phyloP scores from a whole-genome alignment of 1,284 basidiomycete genomes.

The Wallemia hederae region DNA sequence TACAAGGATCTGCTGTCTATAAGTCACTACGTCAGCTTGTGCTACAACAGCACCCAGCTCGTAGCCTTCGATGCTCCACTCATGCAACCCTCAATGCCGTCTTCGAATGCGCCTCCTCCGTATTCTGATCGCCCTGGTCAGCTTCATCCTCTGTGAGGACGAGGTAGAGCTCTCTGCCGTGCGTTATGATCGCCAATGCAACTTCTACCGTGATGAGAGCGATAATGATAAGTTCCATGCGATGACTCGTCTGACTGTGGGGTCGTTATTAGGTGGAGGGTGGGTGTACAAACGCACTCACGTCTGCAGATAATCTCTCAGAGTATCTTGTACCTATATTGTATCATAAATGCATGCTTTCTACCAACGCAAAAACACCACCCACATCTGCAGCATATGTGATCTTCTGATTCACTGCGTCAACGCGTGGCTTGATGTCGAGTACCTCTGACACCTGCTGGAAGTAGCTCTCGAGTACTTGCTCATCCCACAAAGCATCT shows the following conservation, averaged over 20 bases:
- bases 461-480: constrained; percentile 64
- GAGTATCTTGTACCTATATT: constrained; percentile 30
- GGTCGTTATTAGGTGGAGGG: constrained; percentile 1
- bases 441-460: constrained; percentile 47
- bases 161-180: background rate
- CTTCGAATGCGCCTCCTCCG: background rate
- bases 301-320: constrained; percentile 51
- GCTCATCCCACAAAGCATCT: constrained; percentile 72
- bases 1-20: background rate
- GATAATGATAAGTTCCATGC: constrained; percentile 78
- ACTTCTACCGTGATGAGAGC: constrained; percentile 68
- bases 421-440: constrained; percentile 48
- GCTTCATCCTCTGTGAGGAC: background rate
- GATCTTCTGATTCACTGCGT: constrained; percentile 63
- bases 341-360: constrained; percentile 4
- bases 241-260: constrained; percentile 36
- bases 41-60: background rate
- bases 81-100: background rate
- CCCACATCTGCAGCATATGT: constrained; percentile 63
- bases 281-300: constrained; percentile 11
- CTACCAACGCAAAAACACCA: constrained; percentile 8
- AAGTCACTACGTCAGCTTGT: background rate
- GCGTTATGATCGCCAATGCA: constrained; percentile 24
- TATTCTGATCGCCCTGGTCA: background rate
- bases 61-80: background rate